Conservation (phyloP, 78 protist species). For the Emiliania huxleyi region DNA sequence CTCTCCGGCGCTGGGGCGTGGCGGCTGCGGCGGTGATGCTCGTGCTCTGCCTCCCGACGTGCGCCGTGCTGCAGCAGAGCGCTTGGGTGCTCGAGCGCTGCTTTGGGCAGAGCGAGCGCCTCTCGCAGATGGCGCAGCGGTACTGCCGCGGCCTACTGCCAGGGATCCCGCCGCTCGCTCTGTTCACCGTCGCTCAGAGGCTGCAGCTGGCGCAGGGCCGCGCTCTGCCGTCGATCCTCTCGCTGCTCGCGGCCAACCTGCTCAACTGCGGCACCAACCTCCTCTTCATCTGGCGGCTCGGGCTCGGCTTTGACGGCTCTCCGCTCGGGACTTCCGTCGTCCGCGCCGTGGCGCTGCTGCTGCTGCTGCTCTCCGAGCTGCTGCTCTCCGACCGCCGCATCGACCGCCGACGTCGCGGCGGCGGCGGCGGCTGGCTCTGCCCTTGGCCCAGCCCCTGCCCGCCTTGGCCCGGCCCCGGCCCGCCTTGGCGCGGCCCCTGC, state of each 20-base stretch:
- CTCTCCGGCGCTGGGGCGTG: background rate
- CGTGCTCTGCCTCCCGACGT: background rate
- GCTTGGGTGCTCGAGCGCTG: background rate
- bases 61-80: background rate
- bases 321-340: background rate
- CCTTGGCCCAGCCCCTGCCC: no score
- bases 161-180: background rate
- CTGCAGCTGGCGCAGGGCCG: background rate
- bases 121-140: background rate
- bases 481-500: no score
- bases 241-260: background rate
- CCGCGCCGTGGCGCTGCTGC: background rate
- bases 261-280: background rate
- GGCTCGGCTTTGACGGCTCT: background rate
- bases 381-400: no score
- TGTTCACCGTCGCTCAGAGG: background rate
- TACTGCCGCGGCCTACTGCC: background rate
- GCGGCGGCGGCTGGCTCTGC: no score
- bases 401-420: no score
- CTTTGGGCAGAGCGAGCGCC: background rate
- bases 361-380: no score
- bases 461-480: no score
- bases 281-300: background rate
- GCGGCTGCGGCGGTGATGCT: background rate
- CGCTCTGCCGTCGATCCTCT: background rate